Evolutionary conservation across 2,329 filamentous ascomycete species (phyloP).

Genomic region (Trichoderma koningii): DNA sequence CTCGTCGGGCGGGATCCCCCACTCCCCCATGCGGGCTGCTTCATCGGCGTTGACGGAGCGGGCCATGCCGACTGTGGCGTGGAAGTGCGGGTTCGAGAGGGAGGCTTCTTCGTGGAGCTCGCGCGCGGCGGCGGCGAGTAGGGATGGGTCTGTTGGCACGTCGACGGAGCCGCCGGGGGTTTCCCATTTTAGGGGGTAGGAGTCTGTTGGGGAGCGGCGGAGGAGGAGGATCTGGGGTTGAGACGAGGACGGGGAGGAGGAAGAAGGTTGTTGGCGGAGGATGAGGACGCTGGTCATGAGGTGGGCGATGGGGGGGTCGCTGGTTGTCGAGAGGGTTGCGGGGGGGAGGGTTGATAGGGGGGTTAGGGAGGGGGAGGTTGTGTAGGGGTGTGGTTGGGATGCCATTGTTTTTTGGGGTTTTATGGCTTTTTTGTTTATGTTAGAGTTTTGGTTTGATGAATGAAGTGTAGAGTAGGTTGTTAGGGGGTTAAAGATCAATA

Average conservation of each 20-base stretch:
- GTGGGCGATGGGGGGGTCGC: slow-evolving; percentile 29
- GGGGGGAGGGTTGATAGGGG: slow-evolving; percentile 20
- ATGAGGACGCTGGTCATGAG: slow-evolving; percentile 32
- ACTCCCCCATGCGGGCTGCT: background rate
- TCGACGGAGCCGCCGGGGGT: slow-evolving; percentile 35
- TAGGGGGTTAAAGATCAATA: too few relatives aligned
- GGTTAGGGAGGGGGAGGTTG: slow-evolving; percentile 26
- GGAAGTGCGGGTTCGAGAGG: slow-evolving; percentile 38
- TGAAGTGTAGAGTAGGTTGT: too few relatives aligned
- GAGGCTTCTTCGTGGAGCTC: slow-evolving; percentile 53
- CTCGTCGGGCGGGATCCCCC: slow-evolving; percentile 27
- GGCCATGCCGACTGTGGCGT: slow-evolving; percentile 30
- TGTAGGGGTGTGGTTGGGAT: slow-evolving; percentile 11
- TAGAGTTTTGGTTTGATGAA: too few relatives aligned
- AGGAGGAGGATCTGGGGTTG: slow-evolving; percentile 24
- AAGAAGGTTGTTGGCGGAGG: slow-evolving; percentile 23
- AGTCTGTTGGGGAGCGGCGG: slow-evolving; percentile 30
- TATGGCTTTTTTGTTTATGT: background rate
- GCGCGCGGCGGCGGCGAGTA: slow-evolving; percentile 46
- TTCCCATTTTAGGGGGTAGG: slow-evolving; percentile 32
- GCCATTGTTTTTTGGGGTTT: background rate
- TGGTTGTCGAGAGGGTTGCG: background rate
- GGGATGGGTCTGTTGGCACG: slow-evolving; percentile 47
- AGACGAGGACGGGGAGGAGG: background rate
- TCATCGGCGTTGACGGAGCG: background rate